Evolutionary conservation across 2,329 filamentous ascomycete species (phyloP).

Genomic region (Neonectria punicea): DNA sequence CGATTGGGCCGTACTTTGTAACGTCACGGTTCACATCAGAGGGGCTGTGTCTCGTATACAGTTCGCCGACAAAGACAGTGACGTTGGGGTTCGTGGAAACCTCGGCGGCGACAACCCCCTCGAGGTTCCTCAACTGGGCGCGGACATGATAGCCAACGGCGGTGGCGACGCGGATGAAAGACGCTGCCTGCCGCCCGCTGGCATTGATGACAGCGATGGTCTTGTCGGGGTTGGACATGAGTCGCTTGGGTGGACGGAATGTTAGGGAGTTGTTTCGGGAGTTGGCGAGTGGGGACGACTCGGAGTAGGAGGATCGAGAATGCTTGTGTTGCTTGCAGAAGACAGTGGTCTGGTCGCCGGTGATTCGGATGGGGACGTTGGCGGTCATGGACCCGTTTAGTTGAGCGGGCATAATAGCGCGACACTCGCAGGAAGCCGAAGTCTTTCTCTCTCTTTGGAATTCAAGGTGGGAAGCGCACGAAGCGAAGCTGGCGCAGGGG

Average conservation of each 20-base stretch:
- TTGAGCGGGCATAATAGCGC: slow-evolving; percentile 53
- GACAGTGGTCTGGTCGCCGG: slow-evolving; percentile 49
- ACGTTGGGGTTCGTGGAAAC: slow-evolving; percentile 83
- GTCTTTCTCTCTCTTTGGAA: slow-evolving; percentile 25
- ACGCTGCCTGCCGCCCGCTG: slow-evolving; percentile 94
- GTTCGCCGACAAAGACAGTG: slow-evolving; percentile 70
- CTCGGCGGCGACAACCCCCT: slow-evolving; percentile 89
- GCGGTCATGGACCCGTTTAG: slow-evolving; percentile 51
- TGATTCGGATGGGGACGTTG: slow-evolving; percentile 52
- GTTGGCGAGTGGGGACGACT: slow-evolving; percentile 63
- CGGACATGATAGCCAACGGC: slow-evolving; percentile 94
- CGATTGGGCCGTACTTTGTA: slow-evolving; percentile 72
- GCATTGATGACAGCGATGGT: slow-evolving; percentile 96
- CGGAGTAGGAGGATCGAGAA: slow-evolving; percentile 70
- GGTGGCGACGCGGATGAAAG: slow-evolving; percentile 91
- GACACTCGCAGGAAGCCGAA: slow-evolving; percentile 31
- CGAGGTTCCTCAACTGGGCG: slow-evolving; percentile 87
- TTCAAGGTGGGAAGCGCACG: slow-evolving; percentile 29
- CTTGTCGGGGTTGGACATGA: slow-evolving; percentile 72
- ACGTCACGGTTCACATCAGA: slow-evolving; percentile 68
- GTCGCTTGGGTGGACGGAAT: slow-evolving; percentile 69
- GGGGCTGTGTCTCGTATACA: slow-evolving; percentile 66
- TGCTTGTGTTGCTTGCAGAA: slow-evolving; percentile 65
- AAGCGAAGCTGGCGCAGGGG: slow-evolving; percentile 31
- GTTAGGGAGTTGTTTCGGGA: slow-evolving; percentile 70